Base-by-base conservation (phyloP, 176 grass and related monocot species). In the Triticum urartu region DNA sequence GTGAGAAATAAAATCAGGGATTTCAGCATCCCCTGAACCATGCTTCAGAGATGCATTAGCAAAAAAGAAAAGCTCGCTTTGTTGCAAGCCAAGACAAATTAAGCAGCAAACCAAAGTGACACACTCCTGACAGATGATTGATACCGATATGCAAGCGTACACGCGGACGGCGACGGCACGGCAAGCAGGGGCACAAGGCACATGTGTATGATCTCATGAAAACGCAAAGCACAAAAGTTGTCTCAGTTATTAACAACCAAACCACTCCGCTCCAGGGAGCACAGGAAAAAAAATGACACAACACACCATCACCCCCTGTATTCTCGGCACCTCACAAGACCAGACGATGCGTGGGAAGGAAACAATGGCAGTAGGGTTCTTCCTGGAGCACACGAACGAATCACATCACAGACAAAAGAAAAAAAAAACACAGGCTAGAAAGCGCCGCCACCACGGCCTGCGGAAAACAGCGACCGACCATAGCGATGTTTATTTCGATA, bases 241-340 rank as follows among this genome's bases (percentile, higher is more conserved):
- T 40, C 25, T 40, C 20, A 71, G 50, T 82, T 90, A 68, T 67
- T 66, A 34, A 77, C 42, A 13, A 30, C 68, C 5, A 67, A 3
- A 54, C 59, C 5, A 56, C 20, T 83, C 68, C 5, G 42, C 20
- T 83, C 33, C 38, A 39, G 4, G 68, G 34, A 62, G 3, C 3
- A 39, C 5, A 21, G 28, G 0, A 30, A 30, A 25, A 13, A 77
- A 77, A 17, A 6, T 6, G 1, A 6, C 72, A 69, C 77, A 90
- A n/a, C 15, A 64, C 77, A 80, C 26, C 11, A 64, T n/a, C 52
- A 80, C 39, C 68, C 85, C 81, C 81, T 69, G 72, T 70, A 81
- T 63, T 59, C 56, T 80, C 65, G 83, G 35, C 48, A 38, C 61
- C 75, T 63, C 79, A 30, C 86, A 76, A 90, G 83, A 88, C 62